Base-by-base conservation (phyloP, 192 early-diverging fungal genomes). In the Coemansia asiatica region DNA sequence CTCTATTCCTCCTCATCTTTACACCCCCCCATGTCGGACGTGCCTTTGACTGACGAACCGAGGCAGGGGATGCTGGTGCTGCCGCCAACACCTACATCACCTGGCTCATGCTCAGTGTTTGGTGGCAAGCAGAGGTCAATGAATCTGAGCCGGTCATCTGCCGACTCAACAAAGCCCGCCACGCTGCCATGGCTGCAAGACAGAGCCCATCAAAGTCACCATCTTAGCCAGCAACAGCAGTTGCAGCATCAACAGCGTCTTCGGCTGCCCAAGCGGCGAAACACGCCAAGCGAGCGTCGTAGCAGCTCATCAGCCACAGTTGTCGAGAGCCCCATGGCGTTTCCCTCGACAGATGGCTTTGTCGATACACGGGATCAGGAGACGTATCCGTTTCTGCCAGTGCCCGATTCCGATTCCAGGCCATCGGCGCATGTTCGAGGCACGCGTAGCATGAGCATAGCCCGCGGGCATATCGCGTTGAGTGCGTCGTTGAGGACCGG, bases 231-330 rank as follows among this genome's bases (percentile, higher is more conserved):
- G 21, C 29, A 35, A 22, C 19, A 40, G 21, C 22, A 46, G 19
- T 18, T n/a, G 15, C 19, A 40, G 21, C 22, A 44, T 12, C 40
- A 44, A 13, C 76, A 73, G 46, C 67, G 71, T 47, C 68, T 79
- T n/a, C 67, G 71, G 33, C 61, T 79, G 56, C 76, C 76, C 49
- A 79, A 79, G 71, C 71, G 76, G 28, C 71, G 76, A 38, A 51
- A 61, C 19, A 63, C 59, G 71, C 70, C 76, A 47, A 54, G 64
- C 9, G 76, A 61, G 60, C 76, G 71, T 15, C 76, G 71, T 15
- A 70, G 67, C 47, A 70, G 64, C 64, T 70, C 71, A 12, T 61
- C 68, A 35, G 73, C 65, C 5, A 66, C 74, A 6, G 50, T 40
- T n/a, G 31, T 57, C 25, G 68, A 69, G 12, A 69, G 67, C 59